Base-by-base conservation (phyloP, 2,329 filamentous ascomycete species). In the Colletotrichum karsti region DNA sequence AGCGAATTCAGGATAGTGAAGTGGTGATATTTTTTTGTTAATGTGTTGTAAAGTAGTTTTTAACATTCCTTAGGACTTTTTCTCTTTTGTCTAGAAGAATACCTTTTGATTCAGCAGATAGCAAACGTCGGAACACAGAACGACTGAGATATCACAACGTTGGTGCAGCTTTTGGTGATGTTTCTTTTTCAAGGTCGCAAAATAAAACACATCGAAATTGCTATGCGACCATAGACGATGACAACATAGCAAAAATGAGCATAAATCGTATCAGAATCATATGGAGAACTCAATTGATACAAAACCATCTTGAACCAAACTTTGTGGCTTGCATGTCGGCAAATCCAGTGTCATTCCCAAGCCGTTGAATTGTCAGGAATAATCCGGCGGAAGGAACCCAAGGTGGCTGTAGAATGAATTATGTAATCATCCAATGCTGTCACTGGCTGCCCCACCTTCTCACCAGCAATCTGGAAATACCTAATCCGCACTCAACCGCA, bases 401-500 rank as follows among this genome's bases (percentile, higher is more conserved):
- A n/a, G n/a, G n/a, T n/a, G n/a, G n/a, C n/a, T n/a, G 22, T 37
- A 3, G n/a, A 55, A 3, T 41, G 22, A 10, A 26, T 55, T 55
- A 55, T 33, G 2, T 55, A 55, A 55, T 1, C 46, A 12, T 1
- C 20, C 13, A 26, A 55, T 41, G 35, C 51, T 33, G 51, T 55
- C 51, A 41, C 35, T n/a, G 28, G 50, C 51, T 20, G 24, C 39
- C 28, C 39, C 39, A 57, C 54, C 53, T 20, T 37, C 18, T 20
- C 5, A 35, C 28, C 28, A 33, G 5, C 33, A 7, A 22, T 24
- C 20, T n/a, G 5, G 12, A 35, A 35, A 30, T 6, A 33, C 30
- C n/a, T n/a, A 41, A n/a, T 41, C n/a, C 30, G 51, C 51, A 55
- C n/a, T n/a, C n/a, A 55, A 39, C 39, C 41, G n/a, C 18, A 42